Evolutionary conservation across 768 basidiomycete genomes (phyloP).

Genomic region (Hemileccinum impolitum): DNA sequence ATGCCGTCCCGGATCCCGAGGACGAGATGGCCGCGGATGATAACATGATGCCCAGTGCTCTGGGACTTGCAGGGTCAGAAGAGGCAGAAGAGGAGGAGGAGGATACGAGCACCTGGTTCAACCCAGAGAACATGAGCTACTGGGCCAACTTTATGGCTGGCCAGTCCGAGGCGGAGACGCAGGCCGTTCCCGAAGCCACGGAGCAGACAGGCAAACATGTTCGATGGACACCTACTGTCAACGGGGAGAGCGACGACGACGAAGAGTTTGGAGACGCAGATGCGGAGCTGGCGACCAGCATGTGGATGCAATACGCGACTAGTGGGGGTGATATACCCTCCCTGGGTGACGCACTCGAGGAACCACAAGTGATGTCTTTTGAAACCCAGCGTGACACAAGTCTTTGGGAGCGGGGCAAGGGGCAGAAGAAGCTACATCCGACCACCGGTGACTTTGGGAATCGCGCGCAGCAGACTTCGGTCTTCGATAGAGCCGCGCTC

Average conservation of each 20-base stretch:
- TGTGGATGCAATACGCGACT: conserved; percentile 33
- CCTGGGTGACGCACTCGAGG: conserved; percentile 3
- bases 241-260: conserved; percentile 23
- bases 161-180: conserved; percentile 8
- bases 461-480: conserved; percentile 24
- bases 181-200: not conserved
- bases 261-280: conserved; percentile 16
- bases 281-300: conserved; percentile 13
- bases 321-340: conserved; percentile 22
- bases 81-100: conserved; percentile 16
- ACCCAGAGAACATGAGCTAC: conserved; percentile 23
- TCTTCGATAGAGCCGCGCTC: conserved; percentile 26
- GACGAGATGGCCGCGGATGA: conserved; percentile 1
- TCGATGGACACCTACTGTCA: conserved; percentile 23
- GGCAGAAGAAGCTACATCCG: conserved; percentile 19
- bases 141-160: conserved; percentile 29
- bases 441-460: conserved; percentile 16
- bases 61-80: conserved; percentile 2
- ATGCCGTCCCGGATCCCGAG: conserved; percentile 13
- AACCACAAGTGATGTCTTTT: not conserved
- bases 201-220: conserved; percentile 18
- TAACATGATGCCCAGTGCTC: conserved; percentile 5
- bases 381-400: conserved; percentile 8
- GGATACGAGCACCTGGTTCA: conserved; percentile 22
- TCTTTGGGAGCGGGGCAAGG: conserved; percentile 24